Evolutionary conservation across 768 basidiomycete genomes (phyloP), one percentile per base, ranked within the genome.

Genomic region (Austroboletus eburneus): DNA sequence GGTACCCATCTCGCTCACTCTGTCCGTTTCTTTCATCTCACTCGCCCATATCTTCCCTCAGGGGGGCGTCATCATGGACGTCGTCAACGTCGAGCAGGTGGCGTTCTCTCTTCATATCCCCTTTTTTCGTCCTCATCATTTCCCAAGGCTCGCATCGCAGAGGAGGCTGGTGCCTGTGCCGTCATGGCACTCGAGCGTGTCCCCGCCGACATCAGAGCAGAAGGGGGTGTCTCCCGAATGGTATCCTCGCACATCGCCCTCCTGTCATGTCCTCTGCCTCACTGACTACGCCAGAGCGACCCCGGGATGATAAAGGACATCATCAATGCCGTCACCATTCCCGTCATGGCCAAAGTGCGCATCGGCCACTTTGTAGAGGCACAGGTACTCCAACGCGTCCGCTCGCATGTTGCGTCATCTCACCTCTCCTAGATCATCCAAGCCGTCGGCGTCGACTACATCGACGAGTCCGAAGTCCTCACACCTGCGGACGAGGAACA

Each of bases 321-420:
- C 66, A 86, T 90, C 52, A 87, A 83, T 50, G 86, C 95, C 18
- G 95, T 97, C 40, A 94, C 93, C 20, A 94, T 97, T 57, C 94
- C 93, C 9, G 93, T 97, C 65, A 97, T 97, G 88, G 89, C 88
- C 27, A 90, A 94, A 68, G 90, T 87, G 51, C 83, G 96, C 53
- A 97, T 99, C 65, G 96, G 96, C 0, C 96, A 99, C 69, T 88
- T 95, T 58, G 93, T 95, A 47, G 96, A 99, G 71, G 93, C 94
- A 5, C 93, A 91, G 77, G 89, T 85, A 51, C 54, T 70, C 20
- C 42, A 10, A 20, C 25, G 1, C 10, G 10, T 5, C 27, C 13
- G 14, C 17, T 5, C 13, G 4, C 21, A 5, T 2, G 4, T 36
- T 25, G 12, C 43, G 49, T 17, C 2, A 17, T 2, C 5, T 2